Evolutionary conservation across 306 rosid genomes (phyloP).

Genomic region (Rosa lucieae): DNA sequence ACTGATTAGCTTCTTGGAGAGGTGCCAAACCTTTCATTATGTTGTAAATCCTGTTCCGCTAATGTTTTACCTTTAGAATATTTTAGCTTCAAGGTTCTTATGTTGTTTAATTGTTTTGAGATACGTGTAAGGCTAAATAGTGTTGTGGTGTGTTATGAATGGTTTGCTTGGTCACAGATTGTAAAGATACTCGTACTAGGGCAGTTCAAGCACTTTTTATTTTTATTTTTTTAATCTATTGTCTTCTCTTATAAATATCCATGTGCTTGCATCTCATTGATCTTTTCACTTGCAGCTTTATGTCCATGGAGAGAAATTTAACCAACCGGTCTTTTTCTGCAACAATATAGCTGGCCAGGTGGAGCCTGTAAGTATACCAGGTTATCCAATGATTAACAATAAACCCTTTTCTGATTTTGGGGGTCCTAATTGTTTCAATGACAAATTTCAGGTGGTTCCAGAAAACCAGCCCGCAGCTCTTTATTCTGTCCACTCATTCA

Average conservation of each 20-base stretch:
- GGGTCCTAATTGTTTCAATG: not conserved
- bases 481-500: slow-evolving; percentile 78
- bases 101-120: slow-evolving; percentile 1
- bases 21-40: not conserved
- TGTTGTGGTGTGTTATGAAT: not conserved
- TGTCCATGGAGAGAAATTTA: slow-evolving; percentile 77
- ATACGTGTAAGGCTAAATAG: not conserved
- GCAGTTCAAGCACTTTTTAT: not conserved
- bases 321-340: slow-evolving; percentile 96
- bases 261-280: not conserved
- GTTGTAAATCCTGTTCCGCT: not conserved
- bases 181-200: not conserved
- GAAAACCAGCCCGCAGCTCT: slow-evolving; percentile 76
- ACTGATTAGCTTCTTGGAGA: not conserved
- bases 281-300: slow-evolving; percentile 58
- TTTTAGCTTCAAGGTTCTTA: not conserved
- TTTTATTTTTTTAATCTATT: not conserved
- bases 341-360: slow-evolving; percentile 91
- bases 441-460: slow-evolving; percentile 67
- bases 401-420: not conserved
- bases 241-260: not conserved
- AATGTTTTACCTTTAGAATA: not conserved
- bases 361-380: slow-evolving; percentile 72
- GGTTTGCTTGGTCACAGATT: not conserved
- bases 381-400: slow-evolving; percentile 1